A percentile compares a stretch with the other conserved stretches of the same genome.
These are phyloP conservation scores for Fusarium caatingaense DNA, from an alignment of 2,329 filamentous ascomycete genomes.

Conservation along the genomic window DNA sequence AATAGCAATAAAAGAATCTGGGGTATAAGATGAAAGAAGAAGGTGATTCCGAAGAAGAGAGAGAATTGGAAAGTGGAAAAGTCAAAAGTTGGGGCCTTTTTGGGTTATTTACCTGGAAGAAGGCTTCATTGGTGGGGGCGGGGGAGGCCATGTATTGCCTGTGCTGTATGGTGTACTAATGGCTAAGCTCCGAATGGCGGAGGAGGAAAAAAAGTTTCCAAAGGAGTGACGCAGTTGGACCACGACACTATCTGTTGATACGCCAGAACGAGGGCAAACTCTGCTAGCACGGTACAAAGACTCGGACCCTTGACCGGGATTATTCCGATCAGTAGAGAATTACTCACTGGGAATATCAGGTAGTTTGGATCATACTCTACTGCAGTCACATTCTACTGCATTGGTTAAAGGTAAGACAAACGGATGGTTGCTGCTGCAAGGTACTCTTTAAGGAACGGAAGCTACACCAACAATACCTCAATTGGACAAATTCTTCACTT, in stretches of 20 bases:
- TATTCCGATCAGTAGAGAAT: slow-evolving; percentile 9
- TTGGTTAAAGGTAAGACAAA: neutral
- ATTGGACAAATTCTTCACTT: neutral
- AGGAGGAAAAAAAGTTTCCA: slow-evolving; percentile 15
- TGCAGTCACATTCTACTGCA: neutral
- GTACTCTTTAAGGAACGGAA: neutral
- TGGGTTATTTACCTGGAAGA: slow-evolving; percentile 9
- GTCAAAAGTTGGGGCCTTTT: slow-evolving; percentile 9
- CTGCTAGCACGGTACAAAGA: slow-evolving; percentile 10
- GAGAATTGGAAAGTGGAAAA: slow-evolving; percentile 2
- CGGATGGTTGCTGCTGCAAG: neutral
- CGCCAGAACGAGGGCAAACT: slow-evolving; percentile 5
- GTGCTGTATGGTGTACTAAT: slow-evolving; percentile 3
- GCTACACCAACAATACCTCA: neutral
- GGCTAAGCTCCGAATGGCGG: slow-evolving; percentile 15
- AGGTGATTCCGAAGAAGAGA: slow-evolving; percentile 10
- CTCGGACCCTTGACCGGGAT: neutral
- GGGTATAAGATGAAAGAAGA: slow-evolving; percentile 8
- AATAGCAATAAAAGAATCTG: neutral
- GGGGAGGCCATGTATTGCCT: neutral
- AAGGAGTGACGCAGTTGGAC: slow-evolving; percentile 6
- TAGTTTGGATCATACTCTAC: neutral
- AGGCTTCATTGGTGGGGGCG: slow-evolving; percentile 15
- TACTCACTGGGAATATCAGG: slow-evolving; percentile 1
- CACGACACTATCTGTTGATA: slow-evolving; percentile 6